Conservation (phyloP, 2,329 filamentous ascomycete genomes). For the Diplocarpon rosae region DNA sequence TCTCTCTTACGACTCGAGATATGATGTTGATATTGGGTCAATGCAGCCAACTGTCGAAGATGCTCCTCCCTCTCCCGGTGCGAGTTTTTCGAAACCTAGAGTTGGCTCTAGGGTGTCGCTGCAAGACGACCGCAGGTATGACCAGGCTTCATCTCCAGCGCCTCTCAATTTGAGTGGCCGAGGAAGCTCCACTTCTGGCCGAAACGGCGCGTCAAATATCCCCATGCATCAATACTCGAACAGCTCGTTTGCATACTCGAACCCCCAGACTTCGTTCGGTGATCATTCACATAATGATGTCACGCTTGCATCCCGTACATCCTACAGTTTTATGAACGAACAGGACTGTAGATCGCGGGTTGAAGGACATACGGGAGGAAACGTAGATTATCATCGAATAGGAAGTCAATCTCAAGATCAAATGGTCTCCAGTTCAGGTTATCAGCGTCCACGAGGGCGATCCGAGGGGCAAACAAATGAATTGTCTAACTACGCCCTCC, state of each 20-base stretch:
- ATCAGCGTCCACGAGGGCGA: constrained; percentile 14
- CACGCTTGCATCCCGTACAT: constrained; percentile 19
- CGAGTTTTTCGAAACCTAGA: constrained; percentile 12
- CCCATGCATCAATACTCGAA: constrained; percentile 19
- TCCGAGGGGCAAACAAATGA: constrained; percentile 15
- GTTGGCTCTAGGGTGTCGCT: constrained; percentile 14
- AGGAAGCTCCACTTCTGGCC: constrained; percentile 19
- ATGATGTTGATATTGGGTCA: constrained; percentile 30
- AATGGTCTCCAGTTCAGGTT: background rate
- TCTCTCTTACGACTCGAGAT: constrained; percentile 27
- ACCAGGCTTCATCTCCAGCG: constrained; percentile 23
- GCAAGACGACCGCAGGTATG: constrained; percentile 19
- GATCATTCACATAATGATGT: constrained; percentile 17
- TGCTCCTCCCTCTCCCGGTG: constrained; percentile 26
- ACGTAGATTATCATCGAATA: background rate
- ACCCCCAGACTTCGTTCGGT: constrained; percentile 19
- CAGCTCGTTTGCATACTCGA: constrained; percentile 18
- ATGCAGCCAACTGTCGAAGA: constrained; percentile 39
- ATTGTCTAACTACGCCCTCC: constrained; percentile 30
- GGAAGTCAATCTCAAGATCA: constrained; percentile 2
- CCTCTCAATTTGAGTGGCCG: constrained; percentile 24
- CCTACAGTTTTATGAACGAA: constrained; percentile 17
- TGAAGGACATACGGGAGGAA: constrained; percentile 1
- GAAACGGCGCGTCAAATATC: constrained; percentile 16
- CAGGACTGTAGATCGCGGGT: constrained; percentile 6